phyloP scores from a whole-genome alignment of 2,329 filamentous ascomycete species.

The Botryotinia convoluta region DNA sequence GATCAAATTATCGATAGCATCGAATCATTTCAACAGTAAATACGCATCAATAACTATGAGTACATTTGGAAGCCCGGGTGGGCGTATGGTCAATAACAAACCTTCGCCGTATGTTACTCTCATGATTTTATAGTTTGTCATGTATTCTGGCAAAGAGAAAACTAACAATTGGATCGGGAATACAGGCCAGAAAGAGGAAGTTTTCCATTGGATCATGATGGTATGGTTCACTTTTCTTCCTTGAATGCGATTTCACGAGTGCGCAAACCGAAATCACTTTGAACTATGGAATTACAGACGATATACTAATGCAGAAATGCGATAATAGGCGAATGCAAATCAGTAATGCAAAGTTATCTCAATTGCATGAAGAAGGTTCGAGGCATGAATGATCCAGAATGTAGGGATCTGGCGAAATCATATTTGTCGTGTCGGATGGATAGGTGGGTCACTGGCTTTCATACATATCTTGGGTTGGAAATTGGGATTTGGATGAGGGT shows the following conservation, averaged over 20 bases:
- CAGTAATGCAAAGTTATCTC: constrained; percentile 81
- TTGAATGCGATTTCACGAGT: not conserved
- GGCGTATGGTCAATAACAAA: constrained; percentile 60
- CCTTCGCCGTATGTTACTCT: constrained; percentile 60
- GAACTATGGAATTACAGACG: not conserved
- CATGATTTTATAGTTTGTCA: not conserved
- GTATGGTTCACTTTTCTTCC: constrained; percentile 41
- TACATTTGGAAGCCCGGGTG: constrained; percentile 69
- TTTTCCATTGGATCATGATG: constrained; percentile 95
- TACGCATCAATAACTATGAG: constrained; percentile 46
- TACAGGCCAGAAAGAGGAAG: constrained; percentile 82
- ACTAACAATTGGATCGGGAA: not conserved
- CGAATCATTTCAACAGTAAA: not conserved
- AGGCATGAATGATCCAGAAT: constrained; percentile 83
- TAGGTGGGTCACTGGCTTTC: constrained; percentile 54
- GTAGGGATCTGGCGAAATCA: constrained; percentile 78
- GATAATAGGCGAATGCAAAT: constrained; percentile 79
- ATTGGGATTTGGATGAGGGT: not conserved
- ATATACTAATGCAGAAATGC: constrained; percentile 18
- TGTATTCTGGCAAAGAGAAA: constrained; percentile 7
- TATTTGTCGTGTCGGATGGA: constrained; percentile 96
- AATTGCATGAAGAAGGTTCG: constrained; percentile 79
- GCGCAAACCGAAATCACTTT: not conserved
- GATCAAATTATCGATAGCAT: constrained; percentile 11
- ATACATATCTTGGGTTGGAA: not conserved